A percentile compares a stretch with the other conserved stretches of the same genome.
Conservation (phyloP, 2,329 filamentous ascomycete genomes). For the Alternaria consortialis region DNA sequence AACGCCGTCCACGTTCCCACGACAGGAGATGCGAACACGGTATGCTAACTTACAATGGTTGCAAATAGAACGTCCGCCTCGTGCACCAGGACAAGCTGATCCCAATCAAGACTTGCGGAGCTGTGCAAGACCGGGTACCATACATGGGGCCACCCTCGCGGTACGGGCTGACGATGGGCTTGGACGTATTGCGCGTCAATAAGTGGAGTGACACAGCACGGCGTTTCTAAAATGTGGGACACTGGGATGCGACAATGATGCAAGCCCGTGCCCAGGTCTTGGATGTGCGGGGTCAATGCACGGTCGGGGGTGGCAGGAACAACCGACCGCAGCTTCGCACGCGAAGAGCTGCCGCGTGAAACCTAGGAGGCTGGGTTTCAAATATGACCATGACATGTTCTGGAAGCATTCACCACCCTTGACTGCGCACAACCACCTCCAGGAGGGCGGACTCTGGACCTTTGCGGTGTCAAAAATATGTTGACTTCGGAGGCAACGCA, state of each 20-base stretch:
- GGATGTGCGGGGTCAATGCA: slow-evolving; percentile 3
- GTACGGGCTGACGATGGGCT: slow-evolving; percentile 10
- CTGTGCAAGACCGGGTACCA: not conserved
- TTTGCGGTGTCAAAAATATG: not conserved
- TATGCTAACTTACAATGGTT: not conserved
- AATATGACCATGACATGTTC: not conserved
- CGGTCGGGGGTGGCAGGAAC: slow-evolving; percentile 1
- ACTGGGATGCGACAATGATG: not conserved
- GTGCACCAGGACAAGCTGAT: slow-evolving; percentile 2
- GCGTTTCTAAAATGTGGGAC: slow-evolving; percentile 15
- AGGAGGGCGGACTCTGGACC: not conserved
- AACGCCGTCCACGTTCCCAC: not conserved
- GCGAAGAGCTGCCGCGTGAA: slow-evolving; percentile 3
- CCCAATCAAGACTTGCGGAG: slow-evolving; percentile 8
- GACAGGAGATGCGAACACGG: slow-evolving; percentile 3
- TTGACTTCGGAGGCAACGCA: not conserved
- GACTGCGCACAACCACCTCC: not conserved
- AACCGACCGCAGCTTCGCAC: slow-evolving; percentile 2
- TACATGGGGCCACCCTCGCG: not conserved
- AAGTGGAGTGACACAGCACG: slow-evolving; percentile 11
- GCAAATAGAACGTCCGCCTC: slow-evolving; percentile 10
- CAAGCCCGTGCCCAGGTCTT: slow-evolving; percentile 1
- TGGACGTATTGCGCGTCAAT: slow-evolving; percentile 17
- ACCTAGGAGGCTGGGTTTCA: not conserved
- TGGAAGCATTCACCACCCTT: not conserved